Base-by-base conservation (phyloP, 352 stramenopile genomes). In the Phytophthora ramorum region DNA sequence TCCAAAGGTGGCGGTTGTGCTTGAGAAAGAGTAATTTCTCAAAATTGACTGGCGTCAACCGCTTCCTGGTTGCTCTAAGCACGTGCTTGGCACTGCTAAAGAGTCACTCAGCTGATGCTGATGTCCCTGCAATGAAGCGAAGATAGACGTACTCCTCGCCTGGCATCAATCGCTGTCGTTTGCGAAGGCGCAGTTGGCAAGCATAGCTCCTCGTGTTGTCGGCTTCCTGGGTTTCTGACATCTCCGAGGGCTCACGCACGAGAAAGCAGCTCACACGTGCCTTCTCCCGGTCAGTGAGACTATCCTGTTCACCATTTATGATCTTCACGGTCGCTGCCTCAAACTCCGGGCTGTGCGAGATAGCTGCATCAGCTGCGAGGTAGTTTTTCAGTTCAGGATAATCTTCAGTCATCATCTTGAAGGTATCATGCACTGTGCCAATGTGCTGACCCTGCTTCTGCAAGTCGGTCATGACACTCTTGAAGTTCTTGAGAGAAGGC, bases 1-100 rank as follows among this genome's bases (percentile, higher is more conserved):
- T 49, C 56, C 56, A 51, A 41, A 63, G 20, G 34, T 47, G 41
- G 3, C 34, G 56, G 20, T 63, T 56, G n/a, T 56, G 56, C 26
- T 56, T 50, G 5, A 63, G 24, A 10, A 63, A 63, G 0, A 56
- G 34, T 10, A 51, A 28, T 24, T 56, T 51, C n/a, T 63, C 45
- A 4, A 57, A 63, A n/a, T 63, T 56, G 12, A 63, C 22, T 10
- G 22, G 45, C 5, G 43, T 47, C 32, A 46, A 20, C 12, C 40
- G 19, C 43, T 52, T 62, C 13, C 54, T 26, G 1, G 30, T 61
- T 12, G 41, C 19, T 20, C 26, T 12, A 20, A 53, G 54, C n/a
- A 48, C 50, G 24, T 58, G 35, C 9, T 58, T 58, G 0, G 51
- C 51, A 35, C 53, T 60, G 19, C 38, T 60, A 34, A 60, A 44